Base-by-base conservation (phyloP, 345 rosid species). In the Murraya koenigii region DNA sequence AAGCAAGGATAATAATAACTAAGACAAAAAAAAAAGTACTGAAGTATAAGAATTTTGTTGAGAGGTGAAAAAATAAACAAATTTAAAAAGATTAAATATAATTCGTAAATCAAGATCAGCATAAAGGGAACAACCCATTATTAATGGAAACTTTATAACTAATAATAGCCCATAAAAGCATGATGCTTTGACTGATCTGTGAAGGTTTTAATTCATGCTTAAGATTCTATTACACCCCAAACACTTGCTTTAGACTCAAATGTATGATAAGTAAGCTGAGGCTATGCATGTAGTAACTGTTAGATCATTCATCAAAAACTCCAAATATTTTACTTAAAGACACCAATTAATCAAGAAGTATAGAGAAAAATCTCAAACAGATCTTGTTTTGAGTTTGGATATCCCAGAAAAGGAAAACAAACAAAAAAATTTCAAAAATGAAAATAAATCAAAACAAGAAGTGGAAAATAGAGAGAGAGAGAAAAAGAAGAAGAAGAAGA, bases 141-240 rank as follows among this genome's bases (percentile, higher is more conserved):
- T 33, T 35, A 69, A 20, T 49, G 65, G 36, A 60, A 75, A 23
- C 44, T 19, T 41, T 39, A 67, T 47, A 72, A 60, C 58, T 49
- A 17, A 47, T 20, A 44, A 68, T 39, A 65, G 30, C 36, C 68
- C 30, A 26, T 17, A 3, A 74, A 81, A 55, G 26, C 68, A 39
- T n/a, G 54, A 71, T 71, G 6, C 44, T 52, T 75, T 54, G 74
- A 71, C 74, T 7, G 76, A 75, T 75, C 79, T 65, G 19, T 69
- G 71, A 71, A 72, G 75, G 77, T 49, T n/a, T n/a, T 68, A 69
- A 68, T 67, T 26, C 25, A 67, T 13, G 71, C 15, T 44, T 19
- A 61, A 63, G 60, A 30, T n/a, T 74, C 49, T 39, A 9, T 8
- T 55, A 22, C 36, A 69, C 58, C 60, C 47, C 38, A 25, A 68